A percentile compares a stretch with the other conserved stretches of the same genome.
Conservation (phyloP, 768 basidiomycete genomes). For the Termitomyces sp. region DNA sequence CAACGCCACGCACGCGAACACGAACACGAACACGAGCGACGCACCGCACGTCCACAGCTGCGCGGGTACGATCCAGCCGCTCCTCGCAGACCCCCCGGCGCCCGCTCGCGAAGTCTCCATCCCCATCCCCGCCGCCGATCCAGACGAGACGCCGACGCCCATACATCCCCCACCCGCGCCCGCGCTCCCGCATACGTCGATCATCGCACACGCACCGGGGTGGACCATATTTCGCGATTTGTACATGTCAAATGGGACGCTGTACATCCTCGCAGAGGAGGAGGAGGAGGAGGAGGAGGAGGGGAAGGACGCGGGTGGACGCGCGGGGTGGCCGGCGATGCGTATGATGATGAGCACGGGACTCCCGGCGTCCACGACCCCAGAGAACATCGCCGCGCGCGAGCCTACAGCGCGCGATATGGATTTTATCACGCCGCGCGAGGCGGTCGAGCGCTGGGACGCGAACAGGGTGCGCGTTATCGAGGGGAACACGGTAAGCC, state of each 20-base stretch:
- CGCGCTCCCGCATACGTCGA: constrained; percentile 44
- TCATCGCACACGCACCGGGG: constrained; percentile 67
- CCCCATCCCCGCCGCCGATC: too few species aligned
- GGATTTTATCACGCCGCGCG: constrained; percentile 50
- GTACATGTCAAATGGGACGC: constrained; percentile 82
- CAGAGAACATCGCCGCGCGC: constrained; percentile 60
- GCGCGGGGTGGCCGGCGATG: constrained; percentile 34
- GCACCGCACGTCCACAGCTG: neutral
- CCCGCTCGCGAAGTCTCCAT: too few species aligned
- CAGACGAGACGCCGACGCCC: too few species aligned
- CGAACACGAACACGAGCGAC: too few species aligned
- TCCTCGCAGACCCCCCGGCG: neutral
- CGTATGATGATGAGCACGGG: constrained; percentile 67
- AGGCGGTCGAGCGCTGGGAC: constrained; percentile 64
- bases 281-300: too few species aligned
- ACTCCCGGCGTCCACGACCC: constrained; percentile 48
- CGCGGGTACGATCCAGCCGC: neutral
- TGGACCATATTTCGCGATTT: constrained; percentile 84
- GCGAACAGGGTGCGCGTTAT: neutral
- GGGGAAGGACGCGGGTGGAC: too few species aligned
- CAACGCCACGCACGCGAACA: too few species aligned
- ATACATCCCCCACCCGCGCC: too few species aligned
- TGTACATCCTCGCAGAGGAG: constrained; percentile 53
- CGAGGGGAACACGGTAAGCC: neutral
- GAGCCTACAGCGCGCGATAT: constrained; percentile 65